Evolutionary conservation across 345 rosid genomes (phyloP), one percentile per base, ranked within the genome.

Genomic region (Linum trigynum): DNA sequence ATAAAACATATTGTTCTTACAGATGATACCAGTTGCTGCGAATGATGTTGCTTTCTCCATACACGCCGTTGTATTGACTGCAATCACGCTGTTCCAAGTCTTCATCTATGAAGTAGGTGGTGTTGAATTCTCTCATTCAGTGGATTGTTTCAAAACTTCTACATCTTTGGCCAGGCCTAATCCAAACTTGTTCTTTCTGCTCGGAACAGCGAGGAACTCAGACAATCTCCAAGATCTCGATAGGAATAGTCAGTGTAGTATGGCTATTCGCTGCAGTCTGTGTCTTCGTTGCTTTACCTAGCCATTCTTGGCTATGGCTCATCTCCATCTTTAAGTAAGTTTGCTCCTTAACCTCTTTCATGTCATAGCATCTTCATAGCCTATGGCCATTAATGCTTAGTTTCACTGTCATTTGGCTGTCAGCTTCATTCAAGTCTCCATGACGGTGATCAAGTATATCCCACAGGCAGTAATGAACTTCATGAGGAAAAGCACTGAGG

Each of bases 21-120:
- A 92, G 98, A 92, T 92, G 90, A 89, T 92, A 65, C 98, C 98
- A 0, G 96, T 92, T 40, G 98, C 97, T 64, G 83, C 88, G 12
- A 87, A 87, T 76, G 98, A 89, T 70, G 98, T 92, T 59, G 95
- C 98, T 0, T 92, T 92, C 69, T 92, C 98, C 38, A 77, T 85
- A 43, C 97, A 92, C 82, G 97, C 98, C 15, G 95, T 89, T 76
- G 58, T 85, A n/a, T 58, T 92, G 76, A 87, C 98, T 38, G 78
- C 78, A 48, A 58, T 85, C 45, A 81, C 85, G 16, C 75, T 92
- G 67, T 73, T 89, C 62, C 98, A 92, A 72, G 85, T 89, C 69
- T 71, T 64, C 67, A 86, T 89, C 50, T 92, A 89, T 61, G 88
- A 89, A 55, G 98, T 89, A 60, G 82, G 87, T 65, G 56, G 17